Conservation (phyloP, 352 stramenopile genomes). For the Halophytophthora polymorphica region DNA sequence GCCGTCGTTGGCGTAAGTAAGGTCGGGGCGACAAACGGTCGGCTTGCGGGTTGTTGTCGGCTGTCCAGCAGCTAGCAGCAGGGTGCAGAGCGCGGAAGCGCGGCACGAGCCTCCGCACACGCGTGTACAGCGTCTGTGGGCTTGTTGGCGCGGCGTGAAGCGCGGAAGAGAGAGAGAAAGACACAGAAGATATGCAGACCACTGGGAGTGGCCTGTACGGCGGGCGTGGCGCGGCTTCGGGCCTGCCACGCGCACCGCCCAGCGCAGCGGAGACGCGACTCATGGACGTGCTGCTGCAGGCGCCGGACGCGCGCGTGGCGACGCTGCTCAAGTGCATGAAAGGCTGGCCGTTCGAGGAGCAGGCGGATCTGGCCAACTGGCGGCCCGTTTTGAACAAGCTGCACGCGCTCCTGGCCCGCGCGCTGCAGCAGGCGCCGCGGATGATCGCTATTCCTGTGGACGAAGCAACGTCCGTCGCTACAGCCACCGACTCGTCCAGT, state of each 20-base stretch:
- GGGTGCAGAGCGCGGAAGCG: no score
- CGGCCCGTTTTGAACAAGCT: conserved; percentile 51
- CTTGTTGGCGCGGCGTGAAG: no score
- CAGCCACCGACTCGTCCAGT: conserved; percentile 2
- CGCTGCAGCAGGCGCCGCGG: conserved; percentile 35
- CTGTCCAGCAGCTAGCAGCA: no score
- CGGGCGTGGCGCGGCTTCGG: conserved; percentile 1
- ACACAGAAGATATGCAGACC: conserved; percentile 23
- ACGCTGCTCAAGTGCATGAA: conserved; percentile 65
- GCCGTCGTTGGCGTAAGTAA: no score
- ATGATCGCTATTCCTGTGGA: conserved; percentile 38
- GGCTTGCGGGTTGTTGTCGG: no score
- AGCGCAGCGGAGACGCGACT: conserved; percentile 54
- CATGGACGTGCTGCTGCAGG: conserved; percentile 58
- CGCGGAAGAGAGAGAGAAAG: neutral
- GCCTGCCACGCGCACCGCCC: conserved; percentile 34
- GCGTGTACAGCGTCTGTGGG: no score
- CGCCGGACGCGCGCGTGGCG: conserved; percentile 37
- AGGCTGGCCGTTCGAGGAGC: conserved; percentile 78
- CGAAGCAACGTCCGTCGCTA: conserved; percentile 14
- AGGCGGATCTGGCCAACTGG: conserved; percentile 78
- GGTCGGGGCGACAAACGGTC: no score
- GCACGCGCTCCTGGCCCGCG: conserved; percentile 40
- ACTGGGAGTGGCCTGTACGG: conserved; percentile 14
- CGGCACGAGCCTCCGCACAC: no score